Conservation (phyloP, 2,329 filamentous ascomycete species). For the Colletotrichum cereale region DNA sequence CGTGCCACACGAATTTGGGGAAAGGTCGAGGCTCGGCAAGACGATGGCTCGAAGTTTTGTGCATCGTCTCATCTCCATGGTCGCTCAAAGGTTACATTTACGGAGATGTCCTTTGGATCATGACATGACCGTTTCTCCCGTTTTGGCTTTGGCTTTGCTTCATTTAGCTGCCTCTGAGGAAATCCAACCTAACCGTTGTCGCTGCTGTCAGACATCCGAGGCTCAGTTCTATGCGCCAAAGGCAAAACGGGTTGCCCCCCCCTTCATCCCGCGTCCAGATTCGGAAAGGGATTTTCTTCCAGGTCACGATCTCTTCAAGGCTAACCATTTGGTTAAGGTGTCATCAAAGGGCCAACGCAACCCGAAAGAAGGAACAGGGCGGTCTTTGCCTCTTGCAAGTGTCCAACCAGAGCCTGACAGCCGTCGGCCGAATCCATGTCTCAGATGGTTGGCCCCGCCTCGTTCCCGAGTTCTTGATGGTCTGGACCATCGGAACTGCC, state of each 20-base stretch:
- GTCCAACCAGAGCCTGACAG: background rate
- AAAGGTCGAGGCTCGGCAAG: background rate
- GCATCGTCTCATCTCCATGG: conserved; percentile 5
- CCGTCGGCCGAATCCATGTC: conserved; percentile 16
- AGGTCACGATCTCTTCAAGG: background rate
- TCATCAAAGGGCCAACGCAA: background rate
- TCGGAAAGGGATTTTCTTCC: background rate
- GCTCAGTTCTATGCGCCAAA: background rate
- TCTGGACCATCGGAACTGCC: background rate
- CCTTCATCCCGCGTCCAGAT: background rate
- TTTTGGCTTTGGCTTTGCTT: conserved; percentile 36
- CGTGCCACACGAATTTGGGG: background rate
- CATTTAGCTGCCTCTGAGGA: conserved; percentile 18
- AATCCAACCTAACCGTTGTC: background rate
- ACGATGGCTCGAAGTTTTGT: background rate
- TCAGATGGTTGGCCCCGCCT: conserved; percentile 10
- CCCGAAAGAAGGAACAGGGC: background rate
- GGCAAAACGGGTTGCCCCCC: background rate
- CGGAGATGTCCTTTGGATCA: background rate
- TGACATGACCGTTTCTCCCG: background rate
- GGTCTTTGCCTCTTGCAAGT: background rate
- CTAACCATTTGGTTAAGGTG: background rate
- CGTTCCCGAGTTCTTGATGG: background rate
- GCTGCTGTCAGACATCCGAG: background rate
- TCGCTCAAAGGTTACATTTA: conserved; percentile 3